A percentile compares a stretch with the other conserved stretches of the same genome.
phyloP scores from a whole-genome alignment of 352 stramenopile species.

The Phytophthora quininea region DNA sequence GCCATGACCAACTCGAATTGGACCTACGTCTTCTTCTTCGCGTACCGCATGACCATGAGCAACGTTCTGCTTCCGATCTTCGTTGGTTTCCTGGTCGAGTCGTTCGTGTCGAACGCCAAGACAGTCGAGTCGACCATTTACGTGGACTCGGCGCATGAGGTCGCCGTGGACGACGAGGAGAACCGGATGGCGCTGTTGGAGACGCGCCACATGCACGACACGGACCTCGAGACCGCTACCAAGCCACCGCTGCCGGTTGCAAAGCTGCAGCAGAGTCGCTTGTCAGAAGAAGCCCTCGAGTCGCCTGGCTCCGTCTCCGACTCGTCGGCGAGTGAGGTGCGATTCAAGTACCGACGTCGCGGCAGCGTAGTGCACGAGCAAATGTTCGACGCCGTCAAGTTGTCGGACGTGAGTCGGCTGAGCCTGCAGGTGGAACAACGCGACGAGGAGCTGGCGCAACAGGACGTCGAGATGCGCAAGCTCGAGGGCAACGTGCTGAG shows the following conservation, averaged over 20 bases:
- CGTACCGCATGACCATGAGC: slow-evolving; percentile 81
- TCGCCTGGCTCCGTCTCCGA: slow-evolving; percentile 50
- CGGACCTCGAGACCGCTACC: slow-evolving; percentile 16
- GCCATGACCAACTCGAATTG: slow-evolving; percentile 59
- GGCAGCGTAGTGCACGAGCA: slow-evolving; percentile 76
- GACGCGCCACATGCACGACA: slow-evolving; percentile 46
- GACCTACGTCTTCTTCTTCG: slow-evolving; percentile 86
- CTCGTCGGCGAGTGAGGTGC: slow-evolving; percentile 61
- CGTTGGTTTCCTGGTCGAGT: slow-evolving; percentile 87
- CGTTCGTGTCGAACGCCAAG: slow-evolving; percentile 82
- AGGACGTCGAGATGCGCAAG: slow-evolving; percentile 72
- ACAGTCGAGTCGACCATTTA: slow-evolving; percentile 72
- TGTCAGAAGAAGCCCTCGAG: slow-evolving; percentile 16
- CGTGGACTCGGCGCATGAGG: slow-evolving; percentile 46
- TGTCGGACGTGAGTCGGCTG: slow-evolving; percentile 75
- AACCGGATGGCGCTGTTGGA: slow-evolving; percentile 63
- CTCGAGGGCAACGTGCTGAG: slow-evolving; percentile 67
- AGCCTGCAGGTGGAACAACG: slow-evolving; percentile 72
- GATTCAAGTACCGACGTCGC: slow-evolving; percentile 71
- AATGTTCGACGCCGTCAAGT: slow-evolving; percentile 84
- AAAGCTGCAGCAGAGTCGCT: slow-evolving; percentile 12
- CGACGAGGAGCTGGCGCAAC: slow-evolving; percentile 65
- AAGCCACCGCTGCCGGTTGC: slow-evolving; percentile 15
- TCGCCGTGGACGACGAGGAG: slow-evolving; percentile 54
- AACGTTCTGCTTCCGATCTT: slow-evolving; percentile 88